Evolutionary conservation across 1,139 yeast genomes (phyloP), one percentile per base, ranked within the genome.

Genomic region (Magnusiomyces paraingens): DNA sequence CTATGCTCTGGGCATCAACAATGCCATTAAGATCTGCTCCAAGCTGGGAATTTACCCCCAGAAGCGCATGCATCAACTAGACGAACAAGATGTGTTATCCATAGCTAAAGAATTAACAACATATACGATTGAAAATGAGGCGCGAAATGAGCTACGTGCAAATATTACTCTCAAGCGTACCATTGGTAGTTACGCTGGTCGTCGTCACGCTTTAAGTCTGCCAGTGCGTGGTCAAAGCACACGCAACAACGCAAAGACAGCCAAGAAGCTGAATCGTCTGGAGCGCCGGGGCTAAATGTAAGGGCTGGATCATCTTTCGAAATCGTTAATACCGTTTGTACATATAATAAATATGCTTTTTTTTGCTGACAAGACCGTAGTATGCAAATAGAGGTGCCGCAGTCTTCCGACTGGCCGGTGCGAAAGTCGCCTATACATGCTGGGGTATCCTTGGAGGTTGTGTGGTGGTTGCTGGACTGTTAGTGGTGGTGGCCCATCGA

Each of bases 161-260:
- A 89, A 93, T 66, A 93, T 93, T 62, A 80, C 81, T 52, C 74
- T 87, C 66, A 90, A 90, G 79, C 82, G 87, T 70, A 74, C 78
- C 59, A 90, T 85, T 54, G 96, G 96, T 32, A 83, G 94, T 35
- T 88, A 85, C 67, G 84, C 83, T 57, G 99, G 99, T 73, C 72
- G 83, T 65, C 83, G 99, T 73, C 99, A 93, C 69, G 86, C 90
- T 52, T 76, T 81, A 91, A 94, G 69, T 40, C 60, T 67, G 55
- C 98, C 98, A 20, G 98, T 90, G 43, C 84, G 86, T 67, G 99
- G 99, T 65, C 99, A 93, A 76, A 80, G 85, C 59, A 93, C 99
- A 18, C 83, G 89, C 74, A 88, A 86, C 59, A 93, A 93, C 68
- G 95, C 95, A 35, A 78, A 78, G 65, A 93, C 96, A 26, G 99